Evolutionary conservation across 139 green algal genomes (phyloP).

Genomic region (Chlorella vulgaris): DNA sequence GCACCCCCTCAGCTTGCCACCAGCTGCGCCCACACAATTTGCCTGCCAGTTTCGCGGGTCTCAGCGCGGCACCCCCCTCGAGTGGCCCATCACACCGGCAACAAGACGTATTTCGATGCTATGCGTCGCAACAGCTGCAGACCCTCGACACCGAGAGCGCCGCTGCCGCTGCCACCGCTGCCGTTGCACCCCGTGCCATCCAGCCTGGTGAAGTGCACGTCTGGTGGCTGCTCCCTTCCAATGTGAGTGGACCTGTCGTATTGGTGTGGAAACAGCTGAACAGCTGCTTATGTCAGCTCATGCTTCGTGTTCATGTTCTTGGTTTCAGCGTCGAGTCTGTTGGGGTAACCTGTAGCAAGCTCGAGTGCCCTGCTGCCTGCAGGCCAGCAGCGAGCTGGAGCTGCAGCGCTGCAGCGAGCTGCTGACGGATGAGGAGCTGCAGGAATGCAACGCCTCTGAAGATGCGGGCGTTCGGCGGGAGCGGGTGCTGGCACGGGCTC

Average conservation of each 20-base stretch:
- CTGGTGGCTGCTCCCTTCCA: conserved; percentile 49
- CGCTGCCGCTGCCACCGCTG: not conserved
- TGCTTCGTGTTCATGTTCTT: too few species aligned
- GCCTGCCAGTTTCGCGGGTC: not conserved
- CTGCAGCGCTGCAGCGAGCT: conserved; percentile 34
- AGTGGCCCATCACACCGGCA: too few species aligned
- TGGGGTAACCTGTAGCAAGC: too few species aligned
- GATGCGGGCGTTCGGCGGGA: conserved; percentile 36
- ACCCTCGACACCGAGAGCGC: not conserved
- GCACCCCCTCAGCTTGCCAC: not conserved
- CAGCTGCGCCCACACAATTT: not conserved
- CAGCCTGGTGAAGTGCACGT: conserved; percentile 47
- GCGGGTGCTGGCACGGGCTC: conserved; percentile 55
- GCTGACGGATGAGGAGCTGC: conserved; percentile 47
- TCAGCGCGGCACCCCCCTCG: not conserved
- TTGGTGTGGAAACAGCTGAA: too few species aligned
- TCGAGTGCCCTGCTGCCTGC: too few species aligned
- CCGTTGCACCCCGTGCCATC: not conserved
- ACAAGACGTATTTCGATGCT: not conserved
- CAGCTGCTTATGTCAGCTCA: too few species aligned
- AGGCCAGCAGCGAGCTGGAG: conserved; percentile 12
- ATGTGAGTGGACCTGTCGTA: conserved; percentile 12
- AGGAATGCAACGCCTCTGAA: not conserved
- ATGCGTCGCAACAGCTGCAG: conserved; percentile 5
- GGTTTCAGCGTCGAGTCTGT: too few species aligned